phyloP scores from a whole-genome alignment of 1,139 yeast genomes.

The Suhomyces bokatorum region DNA sequence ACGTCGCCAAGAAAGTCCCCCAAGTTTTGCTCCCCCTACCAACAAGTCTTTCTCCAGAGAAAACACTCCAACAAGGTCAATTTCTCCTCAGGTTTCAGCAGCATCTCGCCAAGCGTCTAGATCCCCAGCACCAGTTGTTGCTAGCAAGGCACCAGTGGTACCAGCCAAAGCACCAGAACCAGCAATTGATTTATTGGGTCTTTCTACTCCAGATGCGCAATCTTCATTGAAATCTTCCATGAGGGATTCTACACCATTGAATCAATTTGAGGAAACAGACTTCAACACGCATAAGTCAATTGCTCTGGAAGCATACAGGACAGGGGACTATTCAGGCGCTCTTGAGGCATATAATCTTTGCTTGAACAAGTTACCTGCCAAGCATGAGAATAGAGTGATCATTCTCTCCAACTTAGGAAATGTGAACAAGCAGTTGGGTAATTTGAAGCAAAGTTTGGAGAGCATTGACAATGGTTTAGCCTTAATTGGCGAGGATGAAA shows the following conservation, averaged over 20 bases:
- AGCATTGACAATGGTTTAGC: conserved; percentile 59
- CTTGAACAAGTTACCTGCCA: conserved; percentile 58
- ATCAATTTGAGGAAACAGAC: conserved; percentile 49
- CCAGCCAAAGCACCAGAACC: not conserved
- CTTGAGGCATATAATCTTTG: conserved; percentile 61
- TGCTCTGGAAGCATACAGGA: conserved; percentile 64
- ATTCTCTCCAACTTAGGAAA: conserved; percentile 77
- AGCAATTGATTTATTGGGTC: conserved; percentile 17
- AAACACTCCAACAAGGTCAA: not conserved
- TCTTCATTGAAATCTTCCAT: conserved; percentile 8
- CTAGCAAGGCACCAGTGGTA: too few species aligned
- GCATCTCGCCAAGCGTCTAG: not conserved
- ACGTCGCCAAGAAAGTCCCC: not conserved
- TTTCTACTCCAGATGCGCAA: conserved; percentile 6
- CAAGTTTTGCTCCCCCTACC: not conserved
- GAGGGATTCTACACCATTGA: conserved; percentile 27
- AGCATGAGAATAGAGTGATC: conserved; percentile 67
- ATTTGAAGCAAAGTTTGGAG: conserved; percentile 60
- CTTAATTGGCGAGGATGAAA: conserved; percentile 48
- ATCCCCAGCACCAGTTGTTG: too few species aligned
- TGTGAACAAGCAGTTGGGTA: conserved; percentile 71
- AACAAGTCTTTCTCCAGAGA: not conserved
- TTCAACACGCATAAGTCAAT: conserved; percentile 56
- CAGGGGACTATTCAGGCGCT: conserved; percentile 82
- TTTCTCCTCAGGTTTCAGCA: not conserved